Conservation (phyloP, 805 yeast species). For the Allodekkera sacchari region DNA sequence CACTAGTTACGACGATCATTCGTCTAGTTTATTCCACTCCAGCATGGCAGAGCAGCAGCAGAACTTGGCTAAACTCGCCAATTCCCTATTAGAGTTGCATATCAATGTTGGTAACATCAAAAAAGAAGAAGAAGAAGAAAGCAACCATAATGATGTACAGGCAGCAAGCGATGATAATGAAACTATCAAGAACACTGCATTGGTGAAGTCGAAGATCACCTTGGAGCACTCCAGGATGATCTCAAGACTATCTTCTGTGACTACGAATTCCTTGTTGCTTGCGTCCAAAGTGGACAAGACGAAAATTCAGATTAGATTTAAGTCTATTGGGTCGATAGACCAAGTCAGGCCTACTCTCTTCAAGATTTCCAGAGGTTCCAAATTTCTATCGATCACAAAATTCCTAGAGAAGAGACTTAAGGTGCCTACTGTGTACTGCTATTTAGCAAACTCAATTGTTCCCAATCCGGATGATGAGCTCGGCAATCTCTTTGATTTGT, state of each 20-base stretch:
- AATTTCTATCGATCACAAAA: constrained; percentile 35
- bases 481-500: constrained; percentile 28
- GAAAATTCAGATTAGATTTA: constrained; percentile 44
- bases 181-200: constrained; percentile 9
- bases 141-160: constrained; percentile 3
- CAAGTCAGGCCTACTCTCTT: constrained; percentile 43
- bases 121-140: constrained; percentile 2
- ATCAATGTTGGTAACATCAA: constrained; percentile 6
- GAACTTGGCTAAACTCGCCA: constrained; percentile 2
- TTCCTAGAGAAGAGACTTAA: constrained; percentile 36
- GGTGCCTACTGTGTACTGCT: constrained; percentile 28
- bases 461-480: constrained; percentile 37
- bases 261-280: constrained; percentile 16
- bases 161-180: constrained; percentile 8
- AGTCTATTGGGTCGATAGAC: constrained; percentile 49
- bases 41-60: constrained; percentile 1
- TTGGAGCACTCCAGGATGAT: constrained; percentile 21
- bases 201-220: constrained; percentile 22
- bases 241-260: constrained; percentile 14
- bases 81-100: constrained; percentile 5
- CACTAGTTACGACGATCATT: no score
- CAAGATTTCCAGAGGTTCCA: constrained; percentile 38
- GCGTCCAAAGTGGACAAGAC: constrained; percentile 9
- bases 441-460: constrained; percentile 36
- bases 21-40: no score